Percentiles rank a stretch among this genome's conserved stretches.
These are phyloP conservation scores for Torulaspora gathmanii DNA, from an alignment of 805 yeast species.

Conservation along the genomic window DNA sequence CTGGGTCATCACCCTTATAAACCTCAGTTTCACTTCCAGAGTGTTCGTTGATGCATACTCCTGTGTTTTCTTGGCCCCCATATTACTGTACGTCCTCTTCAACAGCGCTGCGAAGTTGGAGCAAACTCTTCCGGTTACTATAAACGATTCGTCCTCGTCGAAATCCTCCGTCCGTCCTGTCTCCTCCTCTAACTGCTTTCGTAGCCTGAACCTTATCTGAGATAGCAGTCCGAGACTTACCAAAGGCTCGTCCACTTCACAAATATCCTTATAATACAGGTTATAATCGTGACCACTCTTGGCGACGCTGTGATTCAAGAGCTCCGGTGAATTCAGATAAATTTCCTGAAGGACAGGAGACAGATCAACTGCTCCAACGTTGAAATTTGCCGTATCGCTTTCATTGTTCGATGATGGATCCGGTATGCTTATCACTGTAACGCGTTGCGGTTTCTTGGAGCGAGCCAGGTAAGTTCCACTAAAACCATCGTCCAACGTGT, in stretches of 20 bases:
- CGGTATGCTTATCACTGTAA: constrained; percentile 27
- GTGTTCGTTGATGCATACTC: constrained; percentile 23
- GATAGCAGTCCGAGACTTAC: constrained; percentile 36
- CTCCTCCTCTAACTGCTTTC: constrained; percentile 10
- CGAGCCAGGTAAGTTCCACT: constrained; percentile 32
- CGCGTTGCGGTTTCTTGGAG: constrained; percentile 27
- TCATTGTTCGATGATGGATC: constrained; percentile 16
- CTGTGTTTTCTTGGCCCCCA: constrained; percentile 15
- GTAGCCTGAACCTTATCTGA: constrained; percentile 26
- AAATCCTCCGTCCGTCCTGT: constrained; percentile 18
- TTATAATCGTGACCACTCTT: constrained; percentile 29
- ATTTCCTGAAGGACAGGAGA: constrained; percentile 29
- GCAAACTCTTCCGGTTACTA: constrained; percentile 36
- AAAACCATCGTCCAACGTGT: constrained; percentile 30
- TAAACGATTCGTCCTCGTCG: constrained; percentile 21
- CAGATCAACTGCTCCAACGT: constrained; percentile 32
- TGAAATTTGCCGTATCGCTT: constrained; percentile 16
- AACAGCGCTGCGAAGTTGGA: constrained; percentile 35
- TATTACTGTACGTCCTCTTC: constrained; percentile 25
- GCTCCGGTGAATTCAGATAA: constrained; percentile 34
- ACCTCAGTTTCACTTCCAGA: constrained; percentile 33
- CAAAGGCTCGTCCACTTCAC: constrained; percentile 36
- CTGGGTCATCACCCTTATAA: constrained; percentile 26
- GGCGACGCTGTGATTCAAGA: constrained; percentile 20
- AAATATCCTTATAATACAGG: constrained; percentile 33